These are phyloP conservation scores for Pseudocercospora macadamiae DNA, from an alignment of 2,329 filamentous ascomycete species.

Conservation along the genomic window DNA sequence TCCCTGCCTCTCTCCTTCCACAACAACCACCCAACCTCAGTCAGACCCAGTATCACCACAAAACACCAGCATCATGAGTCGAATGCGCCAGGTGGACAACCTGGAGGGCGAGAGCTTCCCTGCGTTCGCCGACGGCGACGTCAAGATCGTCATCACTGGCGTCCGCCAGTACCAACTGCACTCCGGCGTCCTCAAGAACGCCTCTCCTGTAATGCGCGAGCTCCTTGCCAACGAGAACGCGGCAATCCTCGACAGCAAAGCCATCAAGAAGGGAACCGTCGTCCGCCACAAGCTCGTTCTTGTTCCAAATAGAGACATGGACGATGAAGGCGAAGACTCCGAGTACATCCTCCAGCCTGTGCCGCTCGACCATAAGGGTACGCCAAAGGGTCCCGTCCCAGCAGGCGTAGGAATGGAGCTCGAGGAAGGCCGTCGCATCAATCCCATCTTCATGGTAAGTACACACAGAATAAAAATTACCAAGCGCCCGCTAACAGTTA, in stretches of 20 bases:
- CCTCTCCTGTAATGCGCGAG: constrained; percentile 25
- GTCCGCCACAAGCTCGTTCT: constrained; percentile 31
- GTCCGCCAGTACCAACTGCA: constrained; percentile 45
- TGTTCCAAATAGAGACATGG: constrained; percentile 20
- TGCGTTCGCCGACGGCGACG: constrained; percentile 44
- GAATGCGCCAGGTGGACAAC: constrained; percentile 1
- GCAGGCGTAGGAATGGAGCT: constrained; percentile 23
- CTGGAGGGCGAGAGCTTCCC: constrained; percentile 36
- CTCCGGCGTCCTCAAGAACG: constrained; percentile 38
- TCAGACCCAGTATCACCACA: constrained; percentile 2
- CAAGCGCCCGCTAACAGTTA: constrained; percentile 15
- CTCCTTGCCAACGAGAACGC: constrained; percentile 31
- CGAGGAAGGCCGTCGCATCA: constrained; percentile 27
- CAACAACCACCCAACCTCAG: neutral
- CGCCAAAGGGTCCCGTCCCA: constrained; percentile 9
- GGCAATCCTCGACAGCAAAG: constrained; percentile 34
- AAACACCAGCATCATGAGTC: constrained; percentile 2
- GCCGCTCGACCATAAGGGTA: constrained; percentile 26
- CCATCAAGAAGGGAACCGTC: constrained; percentile 30
- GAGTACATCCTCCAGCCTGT: constrained; percentile 18
- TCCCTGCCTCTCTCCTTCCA: neutral
- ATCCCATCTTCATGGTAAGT: constrained; percentile 22
- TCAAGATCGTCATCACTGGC: constrained; percentile 42
- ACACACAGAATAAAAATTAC: neutral
- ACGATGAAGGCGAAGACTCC: constrained; percentile 12